Evolutionary conservation across 805 yeast species (phyloP).

Genomic region (Kazachstania psychrophila): DNA sequence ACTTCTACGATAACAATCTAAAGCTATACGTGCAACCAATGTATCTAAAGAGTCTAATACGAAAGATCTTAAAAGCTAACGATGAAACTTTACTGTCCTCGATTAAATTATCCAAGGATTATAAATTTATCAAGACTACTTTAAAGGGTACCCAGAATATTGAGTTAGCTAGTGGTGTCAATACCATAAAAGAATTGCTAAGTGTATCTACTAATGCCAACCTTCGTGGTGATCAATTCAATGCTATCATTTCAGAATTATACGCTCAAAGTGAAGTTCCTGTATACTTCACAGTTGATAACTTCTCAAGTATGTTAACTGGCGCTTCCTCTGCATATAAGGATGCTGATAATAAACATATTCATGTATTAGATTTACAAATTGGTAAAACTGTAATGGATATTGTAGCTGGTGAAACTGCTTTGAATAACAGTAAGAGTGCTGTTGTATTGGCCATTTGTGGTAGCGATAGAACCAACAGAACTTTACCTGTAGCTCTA

Average conservation of each 20-base stretch:
- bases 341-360: slow-evolving; percentile 43
- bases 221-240: slow-evolving; percentile 39
- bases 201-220: slow-evolving; percentile 31
- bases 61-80: slow-evolving; percentile 43
- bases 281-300: slow-evolving; percentile 62
- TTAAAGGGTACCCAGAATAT: slow-evolving; percentile 23
- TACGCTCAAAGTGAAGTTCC: slow-evolving; percentile 43
- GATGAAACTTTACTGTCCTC: slow-evolving; percentile 29
- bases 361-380: slow-evolving; percentile 56
- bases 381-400: slow-evolving; percentile 49
- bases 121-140: slow-evolving; percentile 28
- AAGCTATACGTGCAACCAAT: slow-evolving; percentile 66
- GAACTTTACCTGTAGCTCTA: slow-evolving; percentile 53
- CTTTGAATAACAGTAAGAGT: slow-evolving; percentile 43
- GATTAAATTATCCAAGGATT: slow-evolving; percentile 30
- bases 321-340: slow-evolving; percentile 50
- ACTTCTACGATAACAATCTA: slow-evolving; percentile 42
- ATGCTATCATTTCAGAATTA: slow-evolving; percentile 48
- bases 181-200: slow-evolving; percentile 38
- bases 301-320: slow-evolving; percentile 54
- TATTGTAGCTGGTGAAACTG: slow-evolving; percentile 42
- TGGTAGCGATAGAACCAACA: slow-evolving; percentile 41
- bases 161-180: slow-evolving; percentile 21
- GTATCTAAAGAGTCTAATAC: slow-evolving; percentile 53
- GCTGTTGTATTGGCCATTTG: slow-evolving; percentile 58